phyloP scores from a whole-genome alignment of 176 grass and related monocot genomes.

The Triticum timopheevii region DNA sequence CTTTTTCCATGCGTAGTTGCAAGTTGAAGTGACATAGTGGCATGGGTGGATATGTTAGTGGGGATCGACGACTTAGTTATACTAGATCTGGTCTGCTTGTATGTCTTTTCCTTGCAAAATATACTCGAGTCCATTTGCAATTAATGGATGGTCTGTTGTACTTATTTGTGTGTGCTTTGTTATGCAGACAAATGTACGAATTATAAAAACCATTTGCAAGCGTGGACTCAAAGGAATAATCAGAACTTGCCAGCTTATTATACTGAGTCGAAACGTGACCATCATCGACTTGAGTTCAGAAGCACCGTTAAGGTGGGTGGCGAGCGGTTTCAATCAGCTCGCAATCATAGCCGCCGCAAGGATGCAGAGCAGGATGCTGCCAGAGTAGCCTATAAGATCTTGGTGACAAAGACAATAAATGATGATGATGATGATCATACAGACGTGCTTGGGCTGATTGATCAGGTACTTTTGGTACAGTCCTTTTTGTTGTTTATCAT shows the following conservation, averaged over 20 bases:
- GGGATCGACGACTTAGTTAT: not conserved
- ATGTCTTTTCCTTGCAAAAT: not conserved
- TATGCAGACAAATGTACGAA: conserved; percentile 37
- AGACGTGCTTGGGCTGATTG: conserved; percentile 28
- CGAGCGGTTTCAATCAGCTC: conserved; percentile 34
- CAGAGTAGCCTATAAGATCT: conserved; percentile 39
- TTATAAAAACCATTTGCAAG: conserved; percentile 49
- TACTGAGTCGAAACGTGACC: conserved; percentile 22
- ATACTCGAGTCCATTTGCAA: not conserved
- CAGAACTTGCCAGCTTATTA: conserved; percentile 38
- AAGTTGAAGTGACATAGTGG: too few relatives aligned
- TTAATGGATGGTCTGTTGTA: conserved; percentile 15
- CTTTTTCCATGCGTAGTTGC: too few relatives aligned
- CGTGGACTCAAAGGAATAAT: conserved; percentile 7
- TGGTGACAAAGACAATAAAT: conserved; percentile 11
- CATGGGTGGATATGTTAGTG: too few relatives aligned
- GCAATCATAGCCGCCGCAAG: conserved; percentile 44
- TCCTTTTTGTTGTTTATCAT: conserved; percentile 3
- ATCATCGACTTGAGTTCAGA: conserved; percentile 44
- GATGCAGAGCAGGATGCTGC: conserved; percentile 65
- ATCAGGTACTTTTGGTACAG: conserved; percentile 31
- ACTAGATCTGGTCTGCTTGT: not conserved
- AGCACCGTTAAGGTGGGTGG: conserved; percentile 45
- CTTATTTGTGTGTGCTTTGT: not conserved
- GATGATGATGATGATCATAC: conserved; percentile 1